These are phyloP conservation scores for Phytophthora uliginosa DNA, from an alignment of 352 stramenopile species.

Conservation along the genomic window DNA sequence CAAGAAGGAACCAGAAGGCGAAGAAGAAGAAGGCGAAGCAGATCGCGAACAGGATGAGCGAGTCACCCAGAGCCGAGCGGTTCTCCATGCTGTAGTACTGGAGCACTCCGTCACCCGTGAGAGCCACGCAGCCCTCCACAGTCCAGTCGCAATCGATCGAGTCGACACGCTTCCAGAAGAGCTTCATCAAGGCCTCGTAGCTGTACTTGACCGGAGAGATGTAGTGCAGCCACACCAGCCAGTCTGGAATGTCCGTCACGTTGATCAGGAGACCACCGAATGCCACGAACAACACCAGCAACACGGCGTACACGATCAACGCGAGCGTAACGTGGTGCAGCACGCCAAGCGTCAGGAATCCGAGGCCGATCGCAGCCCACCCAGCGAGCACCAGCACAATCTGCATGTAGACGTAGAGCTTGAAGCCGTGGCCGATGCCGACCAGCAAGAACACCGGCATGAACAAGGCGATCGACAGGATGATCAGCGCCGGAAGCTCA, in stretches of 20 bases:
- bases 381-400: constrained; percentile 52
- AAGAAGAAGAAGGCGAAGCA: constrained; percentile 47
- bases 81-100: constrained; percentile 57
- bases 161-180: constrained; percentile 57
- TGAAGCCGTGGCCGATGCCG: constrained; percentile 50
- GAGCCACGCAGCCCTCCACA: constrained; percentile 42
- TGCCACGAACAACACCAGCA: constrained; percentile 48
- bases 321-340: constrained; percentile 41
- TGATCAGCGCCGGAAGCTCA: constrained; percentile 46
- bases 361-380: constrained; percentile 43
- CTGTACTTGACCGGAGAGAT: constrained; percentile 67
- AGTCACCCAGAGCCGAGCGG: constrained; percentile 44
- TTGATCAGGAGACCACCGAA: constrained; percentile 64
- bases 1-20: constrained; percentile 43
- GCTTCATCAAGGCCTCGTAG: constrained; percentile 59
- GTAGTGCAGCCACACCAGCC: constrained; percentile 69
- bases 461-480: constrained; percentile 54
- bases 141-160: constrained; percentile 44
- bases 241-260: constrained; percentile 52
- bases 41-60: constrained; percentile 49
- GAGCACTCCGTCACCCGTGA: constrained; percentile 49
- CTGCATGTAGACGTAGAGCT: constrained; percentile 58
- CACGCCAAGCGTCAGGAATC: constrained; percentile 45
- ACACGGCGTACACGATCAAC: constrained; percentile 40
- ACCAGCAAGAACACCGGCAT: constrained; percentile 54